Evolutionary conservation across 768 basidiomycete genomes (phyloP).

Genomic region (Suillus cothurnatus): DNA sequence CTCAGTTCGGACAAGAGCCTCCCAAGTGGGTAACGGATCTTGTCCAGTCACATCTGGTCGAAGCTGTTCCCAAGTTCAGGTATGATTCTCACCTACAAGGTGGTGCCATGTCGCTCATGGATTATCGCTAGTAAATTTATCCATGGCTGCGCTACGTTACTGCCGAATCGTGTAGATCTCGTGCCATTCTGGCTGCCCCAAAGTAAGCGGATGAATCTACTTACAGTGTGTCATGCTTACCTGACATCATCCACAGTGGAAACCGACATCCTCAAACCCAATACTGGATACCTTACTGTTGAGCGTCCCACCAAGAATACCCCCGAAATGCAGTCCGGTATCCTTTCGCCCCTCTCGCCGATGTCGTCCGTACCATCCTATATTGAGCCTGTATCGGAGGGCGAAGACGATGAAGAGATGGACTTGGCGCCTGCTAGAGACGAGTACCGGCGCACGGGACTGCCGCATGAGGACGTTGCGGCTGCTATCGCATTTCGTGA

Average conservation of each 20-base stretch:
- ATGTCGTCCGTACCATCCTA: slow-evolving; percentile 47
- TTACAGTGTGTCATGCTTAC: not conserved
- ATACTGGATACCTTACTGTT: slow-evolving; percentile 75
- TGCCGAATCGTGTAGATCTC: slow-evolving; percentile 91
- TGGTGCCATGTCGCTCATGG: slow-evolving; percentile 1
- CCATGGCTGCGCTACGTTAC: slow-evolving; percentile 91
- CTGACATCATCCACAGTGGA: slow-evolving; percentile 62
- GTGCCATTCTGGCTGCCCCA: slow-evolving; percentile 99
- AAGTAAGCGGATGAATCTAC: slow-evolving; percentile 47
- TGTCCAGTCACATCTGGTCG: slow-evolving; percentile 91
- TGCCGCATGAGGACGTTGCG: slow-evolving; percentile 72
- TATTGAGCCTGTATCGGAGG: slow-evolving; percentile 91
- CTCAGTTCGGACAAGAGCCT: slow-evolving; percentile 93
- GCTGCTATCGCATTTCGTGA: slow-evolving; percentile 89
- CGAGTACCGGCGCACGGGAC: slow-evolving; percentile 78
- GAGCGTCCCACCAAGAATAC: slow-evolving; percentile 72
- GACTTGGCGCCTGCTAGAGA: slow-evolving; percentile 71
- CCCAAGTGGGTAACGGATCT: slow-evolving; percentile 96
- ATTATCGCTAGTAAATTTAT: slow-evolving; percentile 76
- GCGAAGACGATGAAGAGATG: slow-evolving; percentile 85
- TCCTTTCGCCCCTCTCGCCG: slow-evolving; percentile 30
- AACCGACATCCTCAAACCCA: slow-evolving; percentile 91
- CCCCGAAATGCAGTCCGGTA: slow-evolving; percentile 44
- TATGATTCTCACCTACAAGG: slow-evolving; percentile 29
- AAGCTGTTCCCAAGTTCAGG: slow-evolving; percentile 98